Evolutionary conservation across 345 rosid genomes (phyloP).

Genomic region (Diplotaxis tenuifolia): DNA sequence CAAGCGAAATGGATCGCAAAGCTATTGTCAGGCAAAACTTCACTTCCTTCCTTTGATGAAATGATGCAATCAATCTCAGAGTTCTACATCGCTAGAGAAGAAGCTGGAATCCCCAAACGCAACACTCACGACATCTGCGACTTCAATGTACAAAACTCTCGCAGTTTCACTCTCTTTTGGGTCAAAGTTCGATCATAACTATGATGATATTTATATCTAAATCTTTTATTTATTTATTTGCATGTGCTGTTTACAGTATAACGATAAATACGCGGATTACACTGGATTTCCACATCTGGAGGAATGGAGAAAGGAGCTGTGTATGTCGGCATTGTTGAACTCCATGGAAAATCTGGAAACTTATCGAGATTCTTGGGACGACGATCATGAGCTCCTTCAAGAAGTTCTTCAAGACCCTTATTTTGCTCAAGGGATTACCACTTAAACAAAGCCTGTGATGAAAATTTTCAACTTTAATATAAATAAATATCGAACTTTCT

Average conservation of each 20-base stretch:
- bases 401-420: conserved; percentile 63
- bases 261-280: conserved; percentile 62
- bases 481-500: neutral
- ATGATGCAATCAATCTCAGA: conserved; percentile 70
- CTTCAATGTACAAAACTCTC: conserved; percentile 34
- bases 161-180: neutral
- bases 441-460: neutral
- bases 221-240: neutral
- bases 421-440: conserved; percentile 47
- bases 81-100: conserved; percentile 60
- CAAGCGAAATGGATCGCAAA: conserved; percentile 92
- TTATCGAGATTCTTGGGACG: conserved; percentile 72
- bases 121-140: conserved; percentile 63
- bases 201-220: neutral
- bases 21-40: conserved; percentile 64
- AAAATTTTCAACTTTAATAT: neutral
- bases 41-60: conserved; percentile 55
- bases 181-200: neutral
- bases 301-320: conserved; percentile 76
- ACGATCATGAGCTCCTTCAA: conserved; percentile 64
- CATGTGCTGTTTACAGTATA: conserved; percentile 39
- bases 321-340: conserved; percentile 48
- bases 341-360: conserved; percentile 53
- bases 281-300: conserved; percentile 67
- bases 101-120: conserved; percentile 59